Conservation (phyloP, 1,284 basidiomycete species). For the Cryptococcus depauperatus region DNA sequence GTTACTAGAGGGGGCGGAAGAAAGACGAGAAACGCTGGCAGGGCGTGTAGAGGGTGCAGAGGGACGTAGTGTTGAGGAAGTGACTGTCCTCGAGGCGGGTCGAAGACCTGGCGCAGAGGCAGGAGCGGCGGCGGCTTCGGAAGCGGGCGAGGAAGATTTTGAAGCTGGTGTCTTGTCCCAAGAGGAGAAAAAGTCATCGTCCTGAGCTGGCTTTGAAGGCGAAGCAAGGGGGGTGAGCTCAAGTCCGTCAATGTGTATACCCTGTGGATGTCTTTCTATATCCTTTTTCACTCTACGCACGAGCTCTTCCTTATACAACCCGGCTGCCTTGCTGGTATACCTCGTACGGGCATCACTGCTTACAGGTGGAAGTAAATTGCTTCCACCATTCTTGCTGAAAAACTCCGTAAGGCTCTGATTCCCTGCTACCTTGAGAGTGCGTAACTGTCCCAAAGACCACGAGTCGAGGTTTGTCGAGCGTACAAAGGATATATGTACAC, state of each 20-base stretch:
- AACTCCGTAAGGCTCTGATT: conserved; percentile 85
- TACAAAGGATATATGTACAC: conserved; percentile 97
- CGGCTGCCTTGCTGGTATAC: conserved; percentile 74
- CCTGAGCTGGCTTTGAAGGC: conserved; percentile 46
- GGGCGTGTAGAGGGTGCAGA: conserved; percentile 50
- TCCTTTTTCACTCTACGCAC: conserved; percentile 76
- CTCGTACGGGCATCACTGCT: conserved; percentile 80
- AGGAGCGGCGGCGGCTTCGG: conserved; percentile 22
- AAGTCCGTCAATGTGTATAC: conserved; percentile 70
- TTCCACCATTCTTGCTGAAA: conserved; percentile 77
- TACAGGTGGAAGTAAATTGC: conserved; percentile 53
- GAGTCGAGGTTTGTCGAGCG: conserved; percentile 93
- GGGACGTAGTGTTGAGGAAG: conserved; percentile 46
- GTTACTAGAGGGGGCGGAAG: conserved; percentile 20
- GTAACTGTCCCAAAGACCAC: conserved; percentile 85
- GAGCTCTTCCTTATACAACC: conserved; percentile 88
- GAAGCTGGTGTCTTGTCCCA: conserved; percentile 72
- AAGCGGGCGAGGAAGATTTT: conserved; percentile 28
- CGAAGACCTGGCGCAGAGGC: conserved; percentile 38
- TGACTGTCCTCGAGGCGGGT: conserved; percentile 42
- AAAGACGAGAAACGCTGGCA: conserved; percentile 41
- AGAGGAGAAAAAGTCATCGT: conserved; percentile 90
- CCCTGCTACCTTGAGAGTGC: conserved; percentile 94
- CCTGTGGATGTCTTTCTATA: conserved; percentile 61
- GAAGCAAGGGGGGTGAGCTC: conserved; percentile 48